phyloP scores from a whole-genome alignment of 257 asterid genomes.

The Salvia splendens region DNA sequence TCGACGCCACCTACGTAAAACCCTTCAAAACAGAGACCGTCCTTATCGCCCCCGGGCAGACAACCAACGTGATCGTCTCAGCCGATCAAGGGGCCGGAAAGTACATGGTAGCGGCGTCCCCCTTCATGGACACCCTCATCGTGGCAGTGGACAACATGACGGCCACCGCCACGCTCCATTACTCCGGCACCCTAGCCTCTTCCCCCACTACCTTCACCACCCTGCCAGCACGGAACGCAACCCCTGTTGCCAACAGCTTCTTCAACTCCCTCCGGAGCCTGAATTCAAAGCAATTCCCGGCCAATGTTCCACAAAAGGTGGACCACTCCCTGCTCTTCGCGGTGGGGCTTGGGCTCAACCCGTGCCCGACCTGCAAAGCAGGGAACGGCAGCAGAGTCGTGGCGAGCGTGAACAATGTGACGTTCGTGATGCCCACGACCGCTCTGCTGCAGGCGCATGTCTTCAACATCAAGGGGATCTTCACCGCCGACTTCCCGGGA shows the following conservation, averaged over 20 bases:
- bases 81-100: constrained; percentile 59
- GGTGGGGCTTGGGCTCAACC: constrained; percentile 70
- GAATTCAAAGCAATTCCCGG: constrained; percentile 66
- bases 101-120: constrained; percentile 73
- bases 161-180: constrained; percentile 82
- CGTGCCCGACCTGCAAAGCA: constrained; percentile 74
- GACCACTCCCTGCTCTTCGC: constrained; percentile 73
- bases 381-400: constrained; percentile 72
- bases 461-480: constrained; percentile 60
- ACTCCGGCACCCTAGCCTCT: constrained; percentile 56
- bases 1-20: constrained; percentile 84
- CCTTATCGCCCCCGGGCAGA: constrained; percentile 80
- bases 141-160: constrained; percentile 78
- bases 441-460: constrained; percentile 78
- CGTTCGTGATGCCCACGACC: constrained; percentile 79
- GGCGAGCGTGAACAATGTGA: constrained; percentile 72
- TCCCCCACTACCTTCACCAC: constrained; percentile 45
- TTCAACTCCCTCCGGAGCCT: constrained; percentile 56
- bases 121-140: constrained; percentile 68
- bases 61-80: constrained; percentile 69
- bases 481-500: constrained; percentile 79
- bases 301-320: constrained; percentile 60
- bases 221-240: constrained; percentile 67
- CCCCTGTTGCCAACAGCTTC: constrained; percentile 70
- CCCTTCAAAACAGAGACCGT: constrained; percentile 83